A percentile compares a stretch with the other conserved stretches of the same genome.
Conservation (phyloP, 2,329 filamentous ascomycete genomes). For the Chalara sp. region DNA sequence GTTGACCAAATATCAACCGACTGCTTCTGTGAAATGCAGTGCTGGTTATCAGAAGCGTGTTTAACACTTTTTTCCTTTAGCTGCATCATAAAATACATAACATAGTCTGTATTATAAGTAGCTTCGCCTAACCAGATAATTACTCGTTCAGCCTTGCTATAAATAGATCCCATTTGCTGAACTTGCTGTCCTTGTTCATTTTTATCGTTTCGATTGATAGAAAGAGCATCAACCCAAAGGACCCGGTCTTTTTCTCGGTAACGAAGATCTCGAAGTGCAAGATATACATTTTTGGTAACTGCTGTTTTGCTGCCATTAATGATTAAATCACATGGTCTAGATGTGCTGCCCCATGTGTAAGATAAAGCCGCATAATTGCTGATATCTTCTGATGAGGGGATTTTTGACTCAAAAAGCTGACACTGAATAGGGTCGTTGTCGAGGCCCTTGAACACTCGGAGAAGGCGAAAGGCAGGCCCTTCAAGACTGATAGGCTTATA, state of each 20-base stretch:
- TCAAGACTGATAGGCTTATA: conserved; percentile 2
- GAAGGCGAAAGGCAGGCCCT: conserved; percentile 6
- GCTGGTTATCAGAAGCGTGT: neutral
- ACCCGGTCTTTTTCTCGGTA: conserved; percentile 1
- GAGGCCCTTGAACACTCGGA: conserved; percentile 5
- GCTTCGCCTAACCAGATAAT: conserved; percentile 6
- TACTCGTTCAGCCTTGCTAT: conserved; percentile 9
- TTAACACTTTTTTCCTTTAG: conserved; percentile 3
- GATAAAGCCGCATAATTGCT: neutral
- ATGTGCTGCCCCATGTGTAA: neutral
- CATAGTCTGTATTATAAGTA: conserved; percentile 2
- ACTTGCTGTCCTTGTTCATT: conserved; percentile 7
- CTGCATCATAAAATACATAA: conserved; percentile 8
- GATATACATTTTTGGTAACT: conserved; percentile 8
- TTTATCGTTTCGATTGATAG: conserved; percentile 9
- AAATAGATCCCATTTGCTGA: neutral
- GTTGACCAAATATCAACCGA: neutral
- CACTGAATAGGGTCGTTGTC: conserved; percentile 4
- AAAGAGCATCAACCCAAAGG: conserved; percentile 2
- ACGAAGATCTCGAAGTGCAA: conserved; percentile 8
- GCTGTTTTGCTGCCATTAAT: conserved; percentile 3
- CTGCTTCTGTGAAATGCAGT: neutral
- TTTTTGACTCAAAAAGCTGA: conserved; percentile 5
- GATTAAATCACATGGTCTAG: neutral
- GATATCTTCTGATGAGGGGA: neutral